Percentiles rank a stretch among this genome's conserved stretches.
phyloP scores from a whole-genome alignment of 306 rosid species.

The Rosa lucieae region DNA sequence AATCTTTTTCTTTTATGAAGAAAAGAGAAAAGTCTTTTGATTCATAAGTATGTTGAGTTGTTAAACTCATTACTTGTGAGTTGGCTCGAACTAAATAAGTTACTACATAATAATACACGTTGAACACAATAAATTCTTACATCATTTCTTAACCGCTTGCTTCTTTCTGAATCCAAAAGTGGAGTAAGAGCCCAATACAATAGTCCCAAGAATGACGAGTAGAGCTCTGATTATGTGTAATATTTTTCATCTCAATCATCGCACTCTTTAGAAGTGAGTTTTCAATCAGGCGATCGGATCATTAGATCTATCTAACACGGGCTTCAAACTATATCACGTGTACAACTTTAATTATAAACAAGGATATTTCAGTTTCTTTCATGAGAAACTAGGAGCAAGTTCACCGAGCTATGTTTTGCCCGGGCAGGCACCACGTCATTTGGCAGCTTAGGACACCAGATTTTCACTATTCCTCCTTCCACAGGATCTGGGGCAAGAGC shows the following conservation, averaged over 20 bases:
- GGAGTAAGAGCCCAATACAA: neutral
- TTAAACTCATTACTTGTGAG: neutral
- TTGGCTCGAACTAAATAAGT: neutral
- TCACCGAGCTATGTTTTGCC: too few species aligned
- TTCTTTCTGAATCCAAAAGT: neutral
- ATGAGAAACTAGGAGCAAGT: too few species aligned
- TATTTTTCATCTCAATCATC: neutral
- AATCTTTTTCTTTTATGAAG: neutral
- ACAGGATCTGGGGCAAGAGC: too few species aligned
- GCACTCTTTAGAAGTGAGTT: neutral
- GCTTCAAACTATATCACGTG: neutral
- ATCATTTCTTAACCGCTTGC: neutral
- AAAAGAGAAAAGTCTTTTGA: neutral
- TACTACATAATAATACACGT: neutral
- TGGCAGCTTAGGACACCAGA: too few species aligned
- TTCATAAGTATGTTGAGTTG: neutral
- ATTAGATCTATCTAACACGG: neutral
- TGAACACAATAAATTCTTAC: too few species aligned
- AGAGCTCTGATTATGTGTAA: neutral
- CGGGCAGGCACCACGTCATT: too few species aligned
- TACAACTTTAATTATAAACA: too few species aligned
- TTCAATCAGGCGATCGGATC: neutral
- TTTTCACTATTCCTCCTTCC: too few species aligned
- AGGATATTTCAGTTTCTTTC: too few species aligned
- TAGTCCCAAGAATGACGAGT: neutral